A percentile compares a stretch with the other conserved stretches of the same genome.
phyloP scores from a whole-genome alignment of 2,329 filamentous ascomycete genomes.

The Cladosporium halotolerans region DNA sequence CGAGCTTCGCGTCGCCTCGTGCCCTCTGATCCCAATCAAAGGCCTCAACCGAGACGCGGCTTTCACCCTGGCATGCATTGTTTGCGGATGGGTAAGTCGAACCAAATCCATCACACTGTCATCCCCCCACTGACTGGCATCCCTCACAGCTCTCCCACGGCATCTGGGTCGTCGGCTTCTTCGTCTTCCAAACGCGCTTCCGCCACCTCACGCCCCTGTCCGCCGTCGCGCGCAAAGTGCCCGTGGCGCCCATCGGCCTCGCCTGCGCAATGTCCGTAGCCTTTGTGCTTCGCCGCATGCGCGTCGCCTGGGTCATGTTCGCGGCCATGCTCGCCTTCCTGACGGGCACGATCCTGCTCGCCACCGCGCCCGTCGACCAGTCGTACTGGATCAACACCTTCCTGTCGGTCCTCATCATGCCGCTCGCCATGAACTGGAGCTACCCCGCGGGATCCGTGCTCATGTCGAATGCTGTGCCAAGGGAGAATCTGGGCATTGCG shows the following conservation, averaged over 20 bases:
- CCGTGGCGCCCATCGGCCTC: conserved; percentile 31
- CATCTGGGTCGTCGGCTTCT: conserved; percentile 26
- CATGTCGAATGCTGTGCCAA: conserved; percentile 47
- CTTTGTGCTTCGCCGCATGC: conserved; percentile 33
- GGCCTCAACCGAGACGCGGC: conserved; percentile 21
- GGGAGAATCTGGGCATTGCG: conserved; percentile 46
- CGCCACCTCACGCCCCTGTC: conserved; percentile 24
- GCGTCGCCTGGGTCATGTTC: conserved; percentile 33
- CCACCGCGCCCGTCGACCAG: conserved; percentile 47
- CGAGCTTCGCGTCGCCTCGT: conserved; percentile 19
- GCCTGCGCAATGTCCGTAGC: conserved; percentile 32
- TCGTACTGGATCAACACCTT: conserved; percentile 61
- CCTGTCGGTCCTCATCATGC: conserved; percentile 46
- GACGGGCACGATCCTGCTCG: conserved; percentile 35
- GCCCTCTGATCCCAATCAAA: conserved; percentile 22
- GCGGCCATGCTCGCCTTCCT: conserved; percentile 36
- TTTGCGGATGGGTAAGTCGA: conserved; percentile 3
- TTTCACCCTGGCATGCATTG: conserved; percentile 20
- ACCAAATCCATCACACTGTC: conserved; percentile 1
- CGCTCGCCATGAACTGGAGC: conserved; percentile 58
- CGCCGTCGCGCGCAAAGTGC: conserved; percentile 30
- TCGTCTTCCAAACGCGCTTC: conserved; percentile 8
- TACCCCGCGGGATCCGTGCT: conserved; percentile 59
- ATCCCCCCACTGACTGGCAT: background rate
- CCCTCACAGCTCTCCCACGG: conserved; percentile 14